Percentiles rank a stretch among this genome's conserved stretches.
These are phyloP conservation scores for Graphilbum fragrans DNA, from an alignment of 2,329 filamentous ascomycete genomes.

Conservation along the genomic window DNA sequence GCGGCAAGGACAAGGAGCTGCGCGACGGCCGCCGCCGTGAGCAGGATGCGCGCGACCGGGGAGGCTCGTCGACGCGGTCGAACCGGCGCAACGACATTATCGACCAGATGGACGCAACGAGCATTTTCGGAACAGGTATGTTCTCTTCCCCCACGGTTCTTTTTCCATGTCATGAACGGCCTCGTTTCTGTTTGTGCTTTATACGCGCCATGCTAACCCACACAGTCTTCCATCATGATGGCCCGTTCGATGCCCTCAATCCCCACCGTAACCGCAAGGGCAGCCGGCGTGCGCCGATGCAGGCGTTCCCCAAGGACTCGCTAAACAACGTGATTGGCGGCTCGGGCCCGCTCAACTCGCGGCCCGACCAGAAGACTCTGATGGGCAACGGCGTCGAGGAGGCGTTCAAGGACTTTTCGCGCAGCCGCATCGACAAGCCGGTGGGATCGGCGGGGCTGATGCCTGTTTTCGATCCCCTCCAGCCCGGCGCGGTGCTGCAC, in stretches of 20 bases:
- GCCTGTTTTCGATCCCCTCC: slow-evolving; percentile 54
- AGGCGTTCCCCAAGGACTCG: slow-evolving; percentile 87
- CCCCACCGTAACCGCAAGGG: slow-evolving; percentile 84
- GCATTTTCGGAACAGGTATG: slow-evolving; percentile 83
- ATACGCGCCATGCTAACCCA: too few species aligned
- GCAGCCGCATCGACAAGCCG: slow-evolving; percentile 12
- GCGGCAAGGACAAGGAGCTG: slow-evolving; percentile 44
- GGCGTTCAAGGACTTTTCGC: slow-evolving; percentile 65
- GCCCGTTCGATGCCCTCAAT: slow-evolving; percentile 92
- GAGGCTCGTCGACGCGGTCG: slow-evolving; percentile 31
- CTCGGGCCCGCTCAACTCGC: slow-evolving; percentile 67
- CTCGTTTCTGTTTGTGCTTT: slow-evolving; percentile 3
- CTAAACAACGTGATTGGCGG: slow-evolving; percentile 88
- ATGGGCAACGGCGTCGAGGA: slow-evolving; percentile 72
- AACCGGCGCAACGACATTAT: slow-evolving; percentile 68
- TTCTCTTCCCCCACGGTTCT: slow-evolving; percentile 36
- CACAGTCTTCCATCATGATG: slow-evolving; percentile 91
- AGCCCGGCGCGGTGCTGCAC: slow-evolving; percentile 61
- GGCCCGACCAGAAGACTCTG: slow-evolving; percentile 77
- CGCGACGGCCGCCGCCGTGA: slow-evolving; percentile 38
- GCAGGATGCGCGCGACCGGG: slow-evolving; percentile 36
- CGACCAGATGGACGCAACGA: slow-evolving; percentile 91
- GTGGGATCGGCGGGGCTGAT: slow-evolving; percentile 24
- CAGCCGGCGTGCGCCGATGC: slow-evolving; percentile 78
- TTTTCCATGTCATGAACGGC: slow-evolving; percentile 4